These are phyloP conservation scores for Fomitopsis palustris DNA, from an alignment of 1,284 basidiomycete species.

Conservation along the genomic window DNA sequence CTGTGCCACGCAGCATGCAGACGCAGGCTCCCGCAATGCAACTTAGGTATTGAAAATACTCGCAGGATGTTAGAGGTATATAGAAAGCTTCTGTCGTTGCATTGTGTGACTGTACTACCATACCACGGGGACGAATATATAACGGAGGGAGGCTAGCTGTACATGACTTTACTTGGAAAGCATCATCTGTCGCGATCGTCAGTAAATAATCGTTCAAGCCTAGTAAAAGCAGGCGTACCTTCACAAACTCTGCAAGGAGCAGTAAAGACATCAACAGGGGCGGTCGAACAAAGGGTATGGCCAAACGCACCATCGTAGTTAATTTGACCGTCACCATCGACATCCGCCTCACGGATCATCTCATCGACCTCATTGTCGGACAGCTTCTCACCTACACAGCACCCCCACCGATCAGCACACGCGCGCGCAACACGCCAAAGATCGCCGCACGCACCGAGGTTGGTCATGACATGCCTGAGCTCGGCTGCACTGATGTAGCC, in stretches of 20 bases:
- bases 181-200: conserved; percentile 45
- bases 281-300: background rate
- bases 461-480: conserved; percentile 91
- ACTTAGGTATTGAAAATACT: background rate
- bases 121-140: conserved; percentile 3
- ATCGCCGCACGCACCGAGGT: conserved; percentile 62
- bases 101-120: conserved; percentile 6
- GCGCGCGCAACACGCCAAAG: background rate
- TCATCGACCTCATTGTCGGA: conserved; percentile 93
- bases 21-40: background rate
- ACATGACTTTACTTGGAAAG: conserved; percentile 41
- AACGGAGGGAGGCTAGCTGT: conserved; percentile 1
- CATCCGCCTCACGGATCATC: conserved; percentile 98
- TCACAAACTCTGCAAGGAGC: conserved; percentile 61
- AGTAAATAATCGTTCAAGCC: background rate
- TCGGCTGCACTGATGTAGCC: conserved; percentile 80
- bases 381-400: conserved; percentile 77
- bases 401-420: conserved; percentile 2
- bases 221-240: conserved; percentile 36
- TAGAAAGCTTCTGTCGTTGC: background rate
- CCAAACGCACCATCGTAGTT: conserved; percentile 70
- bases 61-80: background rate
- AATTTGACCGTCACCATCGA: conserved; percentile 91
- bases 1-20: too few species aligned
- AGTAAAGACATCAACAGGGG: background rate